These are phyloP conservation scores for Zymoseptoria ardabiliae DNA, from an alignment of 2,329 filamentous ascomycete genomes.

Conservation along the genomic window DNA sequence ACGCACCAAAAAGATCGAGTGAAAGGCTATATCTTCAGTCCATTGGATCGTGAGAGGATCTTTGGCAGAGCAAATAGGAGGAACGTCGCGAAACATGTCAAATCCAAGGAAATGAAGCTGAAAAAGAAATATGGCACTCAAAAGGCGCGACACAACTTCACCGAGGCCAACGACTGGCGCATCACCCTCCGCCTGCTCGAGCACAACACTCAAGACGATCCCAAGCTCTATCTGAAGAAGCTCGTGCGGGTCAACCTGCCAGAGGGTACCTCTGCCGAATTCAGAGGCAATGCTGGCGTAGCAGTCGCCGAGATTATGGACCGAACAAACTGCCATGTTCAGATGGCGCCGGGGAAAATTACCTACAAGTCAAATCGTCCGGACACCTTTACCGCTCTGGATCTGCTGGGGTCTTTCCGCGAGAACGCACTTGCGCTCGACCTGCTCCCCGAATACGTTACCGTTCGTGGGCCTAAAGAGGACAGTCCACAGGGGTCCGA, in stretches of 20 bases:
- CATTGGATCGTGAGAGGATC: neutral
- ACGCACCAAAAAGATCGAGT: neutral
- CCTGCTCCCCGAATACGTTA: conserved; percentile 5
- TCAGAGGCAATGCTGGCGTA: conserved; percentile 12
- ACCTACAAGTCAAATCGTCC: neutral
- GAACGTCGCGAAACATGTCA: neutral
- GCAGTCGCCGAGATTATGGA: conserved; percentile 26
- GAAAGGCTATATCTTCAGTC: neutral
- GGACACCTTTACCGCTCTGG: conserved; percentile 14
- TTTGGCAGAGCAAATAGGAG: neutral
- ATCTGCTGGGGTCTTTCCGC: conserved; percentile 14
- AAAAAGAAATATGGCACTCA: neutral
- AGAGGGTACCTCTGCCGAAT: conserved; percentile 10
- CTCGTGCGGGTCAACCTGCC: conserved; percentile 20
- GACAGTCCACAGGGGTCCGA: neutral
- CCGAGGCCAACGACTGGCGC: conserved; percentile 8
- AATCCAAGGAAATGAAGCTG: neutral
- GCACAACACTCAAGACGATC: conserved; percentile 7
- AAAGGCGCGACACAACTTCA: conserved; percentile 4
- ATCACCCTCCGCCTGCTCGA: conserved; percentile 13
- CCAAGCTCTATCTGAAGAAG: conserved; percentile 10
- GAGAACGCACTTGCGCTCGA: conserved; percentile 13
- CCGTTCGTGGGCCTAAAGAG: neutral
- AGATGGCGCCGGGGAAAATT: conserved; percentile 6
- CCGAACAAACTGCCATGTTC: conserved; percentile 25